A percentile compares a stretch with the other conserved stretches of the same genome.
Evolutionary conservation across 441 rosid species (phyloP).

Genomic region (Gossypium gossypioides): DNA sequence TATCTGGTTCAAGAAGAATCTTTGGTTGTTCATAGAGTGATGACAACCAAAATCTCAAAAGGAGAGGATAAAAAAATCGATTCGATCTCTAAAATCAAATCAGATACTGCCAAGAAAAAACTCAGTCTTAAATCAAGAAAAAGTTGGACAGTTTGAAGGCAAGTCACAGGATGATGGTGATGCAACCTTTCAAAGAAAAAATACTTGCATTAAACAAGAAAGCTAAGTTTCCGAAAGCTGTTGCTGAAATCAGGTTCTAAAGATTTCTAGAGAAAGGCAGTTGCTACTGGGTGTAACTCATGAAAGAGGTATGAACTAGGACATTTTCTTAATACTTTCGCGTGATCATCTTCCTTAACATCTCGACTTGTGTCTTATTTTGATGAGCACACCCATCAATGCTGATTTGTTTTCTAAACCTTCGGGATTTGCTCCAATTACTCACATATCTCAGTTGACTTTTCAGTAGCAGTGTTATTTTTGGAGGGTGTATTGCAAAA

Average conservation of each 20-base stretch:
- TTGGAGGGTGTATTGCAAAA: neutral
- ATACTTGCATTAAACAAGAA: neutral
- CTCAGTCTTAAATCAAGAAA: neutral
- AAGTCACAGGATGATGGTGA: neutral
- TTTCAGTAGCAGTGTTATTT: neutral
- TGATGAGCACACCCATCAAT: neutral
- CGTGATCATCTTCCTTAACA: neutral
- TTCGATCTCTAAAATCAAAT: neutral
- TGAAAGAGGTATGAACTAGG: neutral
- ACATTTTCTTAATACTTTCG: neutral
- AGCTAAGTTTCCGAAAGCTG: neutral
- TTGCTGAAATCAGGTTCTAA: neutral
- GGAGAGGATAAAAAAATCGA: neutral
- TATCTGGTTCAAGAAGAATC: neutral
- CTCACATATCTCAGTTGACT: neutral
- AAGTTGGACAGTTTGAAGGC: neutral
- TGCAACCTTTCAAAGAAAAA: neutral
- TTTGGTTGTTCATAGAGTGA: neutral
- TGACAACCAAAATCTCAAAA: neutral
- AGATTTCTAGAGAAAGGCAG: neutral
- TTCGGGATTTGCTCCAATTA: neutral
- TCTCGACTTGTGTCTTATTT: neutral
- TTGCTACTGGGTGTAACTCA: neutral
- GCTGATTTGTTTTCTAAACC: neutral
- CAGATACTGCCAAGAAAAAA: neutral